These are phyloP conservation scores for Rutstroemia sp. DNA, from an alignment of 2,329 filamentous ascomycete species.

Conservation along the genomic window DNA sequence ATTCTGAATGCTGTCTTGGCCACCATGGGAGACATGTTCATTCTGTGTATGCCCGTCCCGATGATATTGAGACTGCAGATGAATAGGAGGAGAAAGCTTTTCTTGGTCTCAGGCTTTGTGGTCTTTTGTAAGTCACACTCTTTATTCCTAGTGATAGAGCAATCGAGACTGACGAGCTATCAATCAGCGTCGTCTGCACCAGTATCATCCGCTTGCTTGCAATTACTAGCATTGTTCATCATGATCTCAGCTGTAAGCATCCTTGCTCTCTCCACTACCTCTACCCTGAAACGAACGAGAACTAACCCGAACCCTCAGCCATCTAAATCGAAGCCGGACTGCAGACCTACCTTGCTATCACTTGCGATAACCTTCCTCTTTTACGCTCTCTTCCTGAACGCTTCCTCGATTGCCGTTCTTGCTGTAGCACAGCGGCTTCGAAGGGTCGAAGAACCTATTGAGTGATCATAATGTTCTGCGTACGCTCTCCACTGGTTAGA, in stretches of 20 bases:
- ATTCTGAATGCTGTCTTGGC: background rate
- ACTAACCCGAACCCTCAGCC: background rate
- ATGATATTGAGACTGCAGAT: background rate
- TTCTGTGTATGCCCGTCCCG: background rate
- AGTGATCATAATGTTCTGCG: too few species aligned
- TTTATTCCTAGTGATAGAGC: background rate
- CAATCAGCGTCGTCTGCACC: background rate
- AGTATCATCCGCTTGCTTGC: background rate
- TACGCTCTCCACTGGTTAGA: too few species aligned
- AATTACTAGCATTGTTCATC: background rate
- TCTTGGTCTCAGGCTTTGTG: background rate
- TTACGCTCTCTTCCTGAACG: background rate
- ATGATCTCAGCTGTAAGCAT: background rate
- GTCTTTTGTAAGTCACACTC: background rate
- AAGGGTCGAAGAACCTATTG: too few species aligned
- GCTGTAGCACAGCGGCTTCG: too few species aligned
- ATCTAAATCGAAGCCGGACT: background rate
- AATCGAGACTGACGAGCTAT: background rate
- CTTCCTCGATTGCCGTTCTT: background rate
- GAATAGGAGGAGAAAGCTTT: background rate
- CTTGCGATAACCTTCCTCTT: background rate
- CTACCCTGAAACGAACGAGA: background rate
- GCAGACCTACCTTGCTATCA: background rate
- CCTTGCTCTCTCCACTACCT: background rate
- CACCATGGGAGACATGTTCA: background rate